phyloP scores from a whole-genome alignment of 148 eudicot genomes.

The Salicornia ramosissima region DNA sequence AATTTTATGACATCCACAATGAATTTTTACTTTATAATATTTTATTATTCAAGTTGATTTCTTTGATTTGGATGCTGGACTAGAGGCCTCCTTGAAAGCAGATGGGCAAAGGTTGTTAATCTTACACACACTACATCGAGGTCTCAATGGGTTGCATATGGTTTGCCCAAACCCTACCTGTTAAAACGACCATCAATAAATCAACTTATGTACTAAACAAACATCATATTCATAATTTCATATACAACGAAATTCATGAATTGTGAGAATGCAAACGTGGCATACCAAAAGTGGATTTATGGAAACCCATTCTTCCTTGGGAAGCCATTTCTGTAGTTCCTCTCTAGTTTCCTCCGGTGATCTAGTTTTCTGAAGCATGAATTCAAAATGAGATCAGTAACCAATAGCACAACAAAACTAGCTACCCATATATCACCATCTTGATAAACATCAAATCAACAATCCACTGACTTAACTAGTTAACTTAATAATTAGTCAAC shows the following conservation, averaged over 20 bases:
- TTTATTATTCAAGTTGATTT: too few relatives aligned
- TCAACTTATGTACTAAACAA: too few relatives aligned
- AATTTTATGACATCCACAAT: too few relatives aligned
- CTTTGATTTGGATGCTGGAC: slow-evolving; percentile 52
- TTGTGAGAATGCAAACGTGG: not conserved
- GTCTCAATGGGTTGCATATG: slow-evolving; percentile 76
- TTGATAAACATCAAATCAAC: too few relatives aligned
- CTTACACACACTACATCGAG: slow-evolving; percentile 60
- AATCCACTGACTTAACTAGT: too few relatives aligned
- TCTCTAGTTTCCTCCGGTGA: slow-evolving; percentile 84
- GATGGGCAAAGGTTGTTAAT: slow-evolving; percentile 71
- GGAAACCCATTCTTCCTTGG: slow-evolving; percentile 92
- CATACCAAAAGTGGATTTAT: slow-evolving; percentile 94
- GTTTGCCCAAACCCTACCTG: slow-evolving; percentile 98
- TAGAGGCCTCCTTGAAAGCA: slow-evolving; percentile 72
- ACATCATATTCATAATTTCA: not conserved
- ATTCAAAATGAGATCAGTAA: not conserved
- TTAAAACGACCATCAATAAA: not conserved
- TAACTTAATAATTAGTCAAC: too few relatives aligned
- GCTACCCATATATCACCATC: too few relatives aligned
- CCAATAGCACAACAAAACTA: not conserved
- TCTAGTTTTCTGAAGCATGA: slow-evolving; percentile 51
- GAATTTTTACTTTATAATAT: too few relatives aligned
- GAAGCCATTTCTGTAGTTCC: slow-evolving; percentile 82
- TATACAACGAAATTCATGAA: not conserved